Evolutionary conservation across 202 grass and related monocot species (phyloP).

Genomic region (Musa balbisiana): DNA sequence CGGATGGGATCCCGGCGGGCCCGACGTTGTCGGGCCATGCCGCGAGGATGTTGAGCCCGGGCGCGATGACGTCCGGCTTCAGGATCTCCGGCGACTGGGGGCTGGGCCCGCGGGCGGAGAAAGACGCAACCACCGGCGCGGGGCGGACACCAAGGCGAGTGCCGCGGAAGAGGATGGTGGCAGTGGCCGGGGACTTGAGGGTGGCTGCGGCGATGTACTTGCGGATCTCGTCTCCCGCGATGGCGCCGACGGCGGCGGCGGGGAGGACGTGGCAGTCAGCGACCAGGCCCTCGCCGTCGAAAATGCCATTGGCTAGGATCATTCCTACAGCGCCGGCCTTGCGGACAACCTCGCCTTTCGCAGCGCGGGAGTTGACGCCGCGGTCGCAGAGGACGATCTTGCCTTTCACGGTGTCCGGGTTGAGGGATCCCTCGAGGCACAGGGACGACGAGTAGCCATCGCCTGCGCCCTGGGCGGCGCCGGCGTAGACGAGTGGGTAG

Average conservation of each 20-base stretch:
- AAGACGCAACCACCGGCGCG: conserved; percentile 74
- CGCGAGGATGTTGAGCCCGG: conserved; percentile 82
- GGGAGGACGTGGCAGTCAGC: conserved; percentile 93
- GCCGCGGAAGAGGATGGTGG: conserved; percentile 72
- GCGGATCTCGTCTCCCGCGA: conserved; percentile 48
- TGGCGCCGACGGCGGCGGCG: conserved; percentile 59
- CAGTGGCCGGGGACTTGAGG: conserved; percentile 39
- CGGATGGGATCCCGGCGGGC: conserved; percentile 63
- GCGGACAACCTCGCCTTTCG: conserved; percentile 71
- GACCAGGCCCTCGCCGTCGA: conserved; percentile 85
- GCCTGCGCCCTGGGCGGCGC: conserved; percentile 24
- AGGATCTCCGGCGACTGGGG: conserved; percentile 79
- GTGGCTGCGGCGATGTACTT: conserved; percentile 61
- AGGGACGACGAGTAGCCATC: conserved; percentile 70
- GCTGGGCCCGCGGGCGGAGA: conserved; percentile 79
- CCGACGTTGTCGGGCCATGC: conserved; percentile 75
- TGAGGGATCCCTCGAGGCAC: conserved; percentile 80
- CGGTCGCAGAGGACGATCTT: conserved; percentile 90
- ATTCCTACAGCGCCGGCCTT: conserved; percentile 61
- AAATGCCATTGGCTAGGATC: conserved; percentile 85
- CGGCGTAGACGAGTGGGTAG: conserved; percentile 63
- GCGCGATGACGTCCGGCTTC: conserved; percentile 78
- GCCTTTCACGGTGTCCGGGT: conserved; percentile 37
- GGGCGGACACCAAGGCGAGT: conserved; percentile 77
- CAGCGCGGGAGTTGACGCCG: conserved; percentile 69